phyloP scores from a whole-genome alignment of 768 basidiomycete species.

The Termitomyces sp. region DNA sequence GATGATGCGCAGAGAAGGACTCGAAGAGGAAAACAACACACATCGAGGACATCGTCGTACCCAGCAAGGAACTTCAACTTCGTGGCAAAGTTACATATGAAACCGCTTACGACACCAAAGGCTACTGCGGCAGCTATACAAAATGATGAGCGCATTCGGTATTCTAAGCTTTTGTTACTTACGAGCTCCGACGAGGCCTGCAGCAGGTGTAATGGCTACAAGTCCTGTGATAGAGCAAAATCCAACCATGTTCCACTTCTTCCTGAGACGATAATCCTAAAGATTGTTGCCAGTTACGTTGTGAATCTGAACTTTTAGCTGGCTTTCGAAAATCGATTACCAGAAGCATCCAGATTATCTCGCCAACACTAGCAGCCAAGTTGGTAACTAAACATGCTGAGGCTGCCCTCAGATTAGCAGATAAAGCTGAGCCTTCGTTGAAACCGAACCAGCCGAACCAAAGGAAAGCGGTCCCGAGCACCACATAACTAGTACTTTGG shows the following conservation, averaged over 20 bases:
- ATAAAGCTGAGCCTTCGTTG: conserved; percentile 88
- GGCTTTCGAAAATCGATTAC: conserved; percentile 25
- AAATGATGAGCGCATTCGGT: background rate
- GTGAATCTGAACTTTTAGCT: no score
- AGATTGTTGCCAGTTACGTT: background rate
- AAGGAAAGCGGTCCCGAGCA: conserved; percentile 88
- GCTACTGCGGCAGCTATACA: conserved; percentile 65
- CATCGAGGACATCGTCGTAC: conserved; percentile 79
- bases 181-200: conserved; percentile 77
- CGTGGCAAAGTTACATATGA: conserved; percentile 88
- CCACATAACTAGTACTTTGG: conserved; percentile 94
- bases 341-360: conserved; percentile 89
- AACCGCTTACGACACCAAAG: conserved; percentile 81
- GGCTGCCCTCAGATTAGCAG: conserved; percentile 81
- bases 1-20: background rate
- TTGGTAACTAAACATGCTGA: conserved; percentile 92
- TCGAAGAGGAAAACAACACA: conserved; percentile 23
- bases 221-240: conserved; percentile 92
- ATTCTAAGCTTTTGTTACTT: conserved; percentile 18
- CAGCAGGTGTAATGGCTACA: conserved; percentile 82
- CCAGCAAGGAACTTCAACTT: conserved; percentile 79
- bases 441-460: conserved; percentile 97
- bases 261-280: conserved; percentile 85
- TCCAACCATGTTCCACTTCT: conserved; percentile 89
- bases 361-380: conserved; percentile 80